Base-by-base conservation (phyloP, 331 rosid species). In the Pyrus hybrid region DNA sequence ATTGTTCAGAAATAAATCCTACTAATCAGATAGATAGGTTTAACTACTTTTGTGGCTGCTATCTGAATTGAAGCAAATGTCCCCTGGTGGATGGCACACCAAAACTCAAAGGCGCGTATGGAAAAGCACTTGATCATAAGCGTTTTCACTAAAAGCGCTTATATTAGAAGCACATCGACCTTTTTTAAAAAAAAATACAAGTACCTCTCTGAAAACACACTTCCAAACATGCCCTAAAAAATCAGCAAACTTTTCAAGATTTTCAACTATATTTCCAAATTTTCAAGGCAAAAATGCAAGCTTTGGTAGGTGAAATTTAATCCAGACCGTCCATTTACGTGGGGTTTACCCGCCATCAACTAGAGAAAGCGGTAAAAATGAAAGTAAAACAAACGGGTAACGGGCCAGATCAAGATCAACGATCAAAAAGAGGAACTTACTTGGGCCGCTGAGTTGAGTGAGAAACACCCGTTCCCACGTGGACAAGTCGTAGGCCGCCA, bases 401-500 rank as follows among this genome's bases (percentile, higher is more conserved):
- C 5, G 21, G 63, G 47, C 14, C 33, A 69, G 32, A 18, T 3
- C 7, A 26, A 49, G 22, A 21, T n/a, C 13, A n/a, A 60, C 21
- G 20, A 16, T 22, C 13, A 9, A 8, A 4, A 4, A 54, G 23
- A 18, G 7, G 0, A 13, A 23, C 91, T 88, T 80, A 94, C 99
- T 76, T 14, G 86, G 87, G 37, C 84, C 87, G 30, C 74, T 32
- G 71, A 92, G 97, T 21, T 80, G 91, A 12, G 97, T 84, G 18
- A 92, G 87, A 81, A 92, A 94, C 41, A 88, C 70, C n/a, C 92
- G 87, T 32, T 89, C 77, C 92, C 92, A 90, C 54, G 96, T 75
- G 45, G 93, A 76, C 75, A 92, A 76, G 84, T 94, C 99, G 30
- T 90, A 90, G 7, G 97, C 99, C 1, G 81, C 82, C 13, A 94